Evolutionary conservation across 306 rosid genomes (phyloP).

Genomic region (Abrus pulchellus): DNA sequence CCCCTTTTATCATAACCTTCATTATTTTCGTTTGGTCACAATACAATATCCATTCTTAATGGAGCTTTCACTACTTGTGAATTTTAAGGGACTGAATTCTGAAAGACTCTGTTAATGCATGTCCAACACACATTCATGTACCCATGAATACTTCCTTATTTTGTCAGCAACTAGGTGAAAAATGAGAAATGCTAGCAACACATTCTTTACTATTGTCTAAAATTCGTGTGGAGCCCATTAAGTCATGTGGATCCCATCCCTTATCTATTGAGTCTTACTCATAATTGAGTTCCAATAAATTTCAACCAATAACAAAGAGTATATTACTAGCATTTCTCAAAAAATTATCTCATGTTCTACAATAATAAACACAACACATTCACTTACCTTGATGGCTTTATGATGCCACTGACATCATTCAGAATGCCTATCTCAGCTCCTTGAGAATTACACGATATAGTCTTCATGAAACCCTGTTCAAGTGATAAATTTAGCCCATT

Average conservation of each 20-base stretch:
- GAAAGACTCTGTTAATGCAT: constrained; percentile 16
- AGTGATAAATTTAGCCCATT: constrained; percentile 40
- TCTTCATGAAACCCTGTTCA: constrained; percentile 59
- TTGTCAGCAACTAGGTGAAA: constrained; percentile 19
- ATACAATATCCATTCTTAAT: neutral
- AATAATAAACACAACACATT: constrained; percentile 16
- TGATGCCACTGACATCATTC: constrained; percentile 68
- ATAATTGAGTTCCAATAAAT: neutral
- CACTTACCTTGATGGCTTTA: constrained; percentile 66
- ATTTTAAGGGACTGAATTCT: constrained; percentile 15
- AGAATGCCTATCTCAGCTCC: constrained; percentile 56
- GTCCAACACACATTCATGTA: constrained; percentile 29
- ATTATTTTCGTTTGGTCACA: neutral
- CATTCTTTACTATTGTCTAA: neutral
- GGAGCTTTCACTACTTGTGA: neutral
- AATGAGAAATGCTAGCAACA: neutral
- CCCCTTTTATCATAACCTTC: constrained; percentile 27
- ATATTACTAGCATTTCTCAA: too few species aligned
- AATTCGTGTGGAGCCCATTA: neutral
- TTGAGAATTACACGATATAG: constrained; percentile 55
- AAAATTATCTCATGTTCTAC: neutral
- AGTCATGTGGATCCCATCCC: neutral
- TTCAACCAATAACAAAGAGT: neutral
- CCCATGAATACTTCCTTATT: neutral
- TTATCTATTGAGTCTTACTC: neutral